These are phyloP conservation scores for Saccharomycopsis amapae DNA, from an alignment of 805 yeast species.

Conservation along the genomic window DNA sequence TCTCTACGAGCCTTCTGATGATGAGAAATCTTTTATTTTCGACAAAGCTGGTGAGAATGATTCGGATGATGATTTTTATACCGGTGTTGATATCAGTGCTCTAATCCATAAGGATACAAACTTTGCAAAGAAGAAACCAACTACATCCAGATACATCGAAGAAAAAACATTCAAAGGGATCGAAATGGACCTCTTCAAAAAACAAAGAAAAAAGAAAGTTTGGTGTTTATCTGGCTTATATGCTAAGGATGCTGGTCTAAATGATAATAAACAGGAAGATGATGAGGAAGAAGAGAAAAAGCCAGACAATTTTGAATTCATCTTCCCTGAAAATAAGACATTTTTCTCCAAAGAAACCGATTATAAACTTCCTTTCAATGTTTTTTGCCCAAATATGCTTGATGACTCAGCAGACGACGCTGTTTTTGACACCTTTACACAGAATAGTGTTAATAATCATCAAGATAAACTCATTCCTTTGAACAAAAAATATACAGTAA, in stretches of 20 bases:
- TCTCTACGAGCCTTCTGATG: neutral
- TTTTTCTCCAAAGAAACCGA: neutral
- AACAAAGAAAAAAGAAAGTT: conserved; percentile 1
- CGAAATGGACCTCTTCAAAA: neutral
- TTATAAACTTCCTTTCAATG: conserved; percentile 7
- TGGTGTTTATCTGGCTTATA: conserved; percentile 7
- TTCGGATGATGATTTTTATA: neutral
- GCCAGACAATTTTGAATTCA: neutral
- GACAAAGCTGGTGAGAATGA: neutral
- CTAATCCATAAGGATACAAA: neutral
- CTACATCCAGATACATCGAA: neutral
- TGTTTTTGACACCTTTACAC: neutral
- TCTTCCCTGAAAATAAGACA: neutral
- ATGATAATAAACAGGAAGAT: neutral
- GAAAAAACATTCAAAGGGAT: neutral
- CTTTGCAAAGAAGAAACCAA: too few species aligned
- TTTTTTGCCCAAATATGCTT: conserved; percentile 3
- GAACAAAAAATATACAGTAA: neutral
- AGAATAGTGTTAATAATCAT: neutral
- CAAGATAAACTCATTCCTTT: neutral
- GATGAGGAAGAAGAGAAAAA: neutral
- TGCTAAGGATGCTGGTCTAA: neutral
- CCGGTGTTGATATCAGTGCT: neutral
- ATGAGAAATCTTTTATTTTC: neutral
- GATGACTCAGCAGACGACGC: neutral